Conservation (phyloP, 495 filamentous ascomycete species). For the Tetracladium setigerum region DNA sequence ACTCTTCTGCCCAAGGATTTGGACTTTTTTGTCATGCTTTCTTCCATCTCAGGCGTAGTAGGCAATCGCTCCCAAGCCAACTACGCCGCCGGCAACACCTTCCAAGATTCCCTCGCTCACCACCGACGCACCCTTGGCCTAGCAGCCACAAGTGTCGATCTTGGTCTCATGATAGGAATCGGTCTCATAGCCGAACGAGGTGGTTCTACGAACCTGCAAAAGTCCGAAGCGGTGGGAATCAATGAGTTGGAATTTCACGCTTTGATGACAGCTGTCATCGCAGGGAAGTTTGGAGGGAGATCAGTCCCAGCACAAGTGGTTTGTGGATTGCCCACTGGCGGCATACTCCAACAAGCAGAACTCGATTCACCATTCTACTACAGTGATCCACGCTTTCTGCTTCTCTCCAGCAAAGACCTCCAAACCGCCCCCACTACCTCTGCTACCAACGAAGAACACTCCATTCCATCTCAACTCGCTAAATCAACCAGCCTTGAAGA, state of each 20-base stretch:
- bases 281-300: neutral
- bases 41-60: conserved; percentile 49
- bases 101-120: conserved; percentile 44
- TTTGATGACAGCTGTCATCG: neutral
- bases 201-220: neutral
- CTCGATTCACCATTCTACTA: neutral
- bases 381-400: neutral
- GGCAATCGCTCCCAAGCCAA: conserved; percentile 53
- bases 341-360: neutral
- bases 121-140: conserved; percentile 36
- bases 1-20: conserved; percentile 35
- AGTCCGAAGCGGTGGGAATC: neutral
- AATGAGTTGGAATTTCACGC: neutral
- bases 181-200: conserved; percentile 15
- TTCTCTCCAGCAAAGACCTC: neutral
- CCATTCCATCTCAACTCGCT: neutral
- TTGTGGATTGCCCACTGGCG: neutral
- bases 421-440: neutral
- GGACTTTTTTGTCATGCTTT: conserved; percentile 60
- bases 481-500: conserved; percentile 18
- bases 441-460: neutral
- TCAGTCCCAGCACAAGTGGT: neutral
- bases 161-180: conserved; percentile 33
- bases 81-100: conserved; percentile 57
- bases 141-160: conserved; percentile 40